A percentile compares a stretch with the other conserved stretches of the same genome.
phyloP scores from a whole-genome alignment of 306 rosid species.

The Sicyos edulis region DNA sequence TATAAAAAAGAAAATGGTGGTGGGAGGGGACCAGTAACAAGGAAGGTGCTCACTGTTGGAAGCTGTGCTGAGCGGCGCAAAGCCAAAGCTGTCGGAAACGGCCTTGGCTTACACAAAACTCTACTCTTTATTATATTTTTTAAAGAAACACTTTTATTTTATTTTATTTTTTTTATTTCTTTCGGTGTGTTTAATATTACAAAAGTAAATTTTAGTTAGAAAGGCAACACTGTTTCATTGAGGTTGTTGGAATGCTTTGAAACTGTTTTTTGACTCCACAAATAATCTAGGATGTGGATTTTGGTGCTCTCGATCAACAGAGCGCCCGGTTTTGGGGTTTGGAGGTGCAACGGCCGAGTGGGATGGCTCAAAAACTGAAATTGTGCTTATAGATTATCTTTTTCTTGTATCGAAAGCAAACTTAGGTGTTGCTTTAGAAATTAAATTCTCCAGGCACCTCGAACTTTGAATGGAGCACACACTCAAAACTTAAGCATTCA shows the following conservation, averaged over 20 bases:
- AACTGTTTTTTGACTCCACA: too few species aligned
- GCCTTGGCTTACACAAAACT: slow-evolving; percentile 10
- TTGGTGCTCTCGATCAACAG: too few species aligned
- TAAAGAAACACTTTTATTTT: background rate
- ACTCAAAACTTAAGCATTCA: too few species aligned
- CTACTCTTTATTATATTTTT: background rate
- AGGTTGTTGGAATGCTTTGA: background rate
- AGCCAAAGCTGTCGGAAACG: slow-evolving; percentile 21
- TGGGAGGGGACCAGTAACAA: slow-evolving; percentile 8
- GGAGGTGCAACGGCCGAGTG: too few species aligned
- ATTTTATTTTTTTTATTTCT: background rate
- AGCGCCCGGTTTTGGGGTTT: too few species aligned
- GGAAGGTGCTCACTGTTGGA: slow-evolving; percentile 8
- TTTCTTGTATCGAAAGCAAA: too few species aligned
- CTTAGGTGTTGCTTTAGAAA: too few species aligned
- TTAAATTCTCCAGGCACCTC: too few species aligned
- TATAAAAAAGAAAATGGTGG: background rate
- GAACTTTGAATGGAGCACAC: too few species aligned
- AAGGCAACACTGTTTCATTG: slow-evolving; percentile 15
- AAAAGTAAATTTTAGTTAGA: background rate
- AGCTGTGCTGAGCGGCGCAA: slow-evolving; percentile 20
- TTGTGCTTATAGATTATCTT: too few species aligned
- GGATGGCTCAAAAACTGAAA: too few species aligned
- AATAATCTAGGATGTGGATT: too few species aligned
- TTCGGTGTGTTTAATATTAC: background rate